phyloP scores from a whole-genome alignment of 257 asterid species.

The Solanum chmielewskii region DNA sequence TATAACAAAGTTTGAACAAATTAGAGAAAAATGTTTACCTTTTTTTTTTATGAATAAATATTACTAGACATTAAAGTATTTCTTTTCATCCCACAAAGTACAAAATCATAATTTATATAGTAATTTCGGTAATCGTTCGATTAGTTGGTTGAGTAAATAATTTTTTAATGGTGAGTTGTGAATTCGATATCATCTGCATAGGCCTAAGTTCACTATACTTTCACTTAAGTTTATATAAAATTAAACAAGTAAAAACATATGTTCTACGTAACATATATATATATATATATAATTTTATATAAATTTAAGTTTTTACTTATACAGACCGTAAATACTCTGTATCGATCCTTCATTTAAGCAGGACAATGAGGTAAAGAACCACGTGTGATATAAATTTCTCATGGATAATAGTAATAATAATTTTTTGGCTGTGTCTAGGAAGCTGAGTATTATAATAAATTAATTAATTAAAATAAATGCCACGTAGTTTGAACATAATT shows the following conservation, averaged over 20 bases:
- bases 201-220: too few relatives aligned
- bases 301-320: too few relatives aligned
- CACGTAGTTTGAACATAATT: neutral
- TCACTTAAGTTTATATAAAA: too few relatives aligned
- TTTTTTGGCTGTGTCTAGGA: neutral
- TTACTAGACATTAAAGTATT: neutral
- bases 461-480: neutral
- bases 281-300: rapidly evolving
- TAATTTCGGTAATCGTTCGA: neutral
- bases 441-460: neutral
- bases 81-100: neutral
- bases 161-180: neutral
- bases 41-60: neutral
- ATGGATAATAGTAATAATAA: neutral
- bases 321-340: too few relatives aligned
- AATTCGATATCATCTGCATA: rapidly evolving
- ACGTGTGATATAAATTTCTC: neutral
- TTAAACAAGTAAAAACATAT: too few relatives aligned
- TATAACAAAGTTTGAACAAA: neutral
- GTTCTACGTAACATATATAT: rapidly evolving
- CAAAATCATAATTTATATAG: too few relatives aligned
- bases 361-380: neutral
- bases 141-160: neutral
- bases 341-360: too few relatives aligned
- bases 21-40: neutral